Evolutionary conservation across 305 asterid species (phyloP).

Genomic region (Fraxinus paxiana): DNA sequence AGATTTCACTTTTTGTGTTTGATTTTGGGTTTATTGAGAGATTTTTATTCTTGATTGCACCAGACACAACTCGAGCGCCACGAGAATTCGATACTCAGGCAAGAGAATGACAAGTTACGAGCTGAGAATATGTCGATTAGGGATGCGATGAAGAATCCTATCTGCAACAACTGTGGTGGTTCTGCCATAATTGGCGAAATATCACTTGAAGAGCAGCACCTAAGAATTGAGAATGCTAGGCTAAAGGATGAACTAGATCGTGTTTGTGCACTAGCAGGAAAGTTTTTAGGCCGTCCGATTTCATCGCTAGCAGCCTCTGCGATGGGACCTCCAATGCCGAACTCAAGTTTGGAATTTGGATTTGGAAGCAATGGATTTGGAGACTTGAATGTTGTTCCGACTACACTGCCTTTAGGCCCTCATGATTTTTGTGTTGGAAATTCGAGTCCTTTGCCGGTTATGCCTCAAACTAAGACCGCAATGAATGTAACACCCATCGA

Average conservation of each 20-base stretch:
- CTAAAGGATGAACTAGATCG: conserved; percentile 78
- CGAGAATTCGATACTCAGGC: conserved; percentile 75
- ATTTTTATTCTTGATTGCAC: conserved; percentile 15
- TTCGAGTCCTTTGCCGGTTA: conserved; percentile 30
- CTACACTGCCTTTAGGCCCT: conserved; percentile 39
- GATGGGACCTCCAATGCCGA: conserved; percentile 48
- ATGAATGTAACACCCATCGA: conserved; percentile 35
- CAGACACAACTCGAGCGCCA: conserved; percentile 91
- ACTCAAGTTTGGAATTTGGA: conserved; percentile 64
- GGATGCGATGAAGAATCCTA: conserved; percentile 79
- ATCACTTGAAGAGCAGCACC: conserved; percentile 79
- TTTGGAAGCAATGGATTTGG: conserved; percentile 64
- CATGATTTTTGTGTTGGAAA: conserved; percentile 48
- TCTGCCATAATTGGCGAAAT: conserved; percentile 76
- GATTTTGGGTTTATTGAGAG: neutral
- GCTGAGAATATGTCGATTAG: conserved; percentile 79
- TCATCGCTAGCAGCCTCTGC: conserved; percentile 33
- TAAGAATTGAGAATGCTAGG: conserved; percentile 70
- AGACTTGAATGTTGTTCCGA: conserved; percentile 21
- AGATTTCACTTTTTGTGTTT: neutral
- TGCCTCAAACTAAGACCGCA: conserved; percentile 24
- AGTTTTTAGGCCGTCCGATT: conserved; percentile 71
- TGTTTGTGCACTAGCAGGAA: conserved; percentile 71
- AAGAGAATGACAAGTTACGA: conserved; percentile 85
- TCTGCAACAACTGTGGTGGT: conserved; percentile 83